These are phyloP conservation scores for Cucumis sativus DNA, from an alignment of 306 rosid species.

Conservation along the genomic window Cucumber_9930_V3 NC_026657.2:39530001-39530500, in stretches of 20 bases:
- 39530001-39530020: not conserved
- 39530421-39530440: not conserved
- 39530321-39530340: not conserved
- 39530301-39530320: not conserved
- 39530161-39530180: no score
- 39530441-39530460: not conserved
- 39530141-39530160: no score
- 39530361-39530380: not conserved
- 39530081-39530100: no score
- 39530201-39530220: no score
- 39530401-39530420: not conserved
- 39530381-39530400: not conserved
- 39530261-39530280: not conserved
- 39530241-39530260: not conserved
- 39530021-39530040: not conserved
- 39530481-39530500: not conserved
- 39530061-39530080: no score
- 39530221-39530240: no score
- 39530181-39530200: no score
- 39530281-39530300: not conserved
- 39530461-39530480: not conserved
- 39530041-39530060: no score
- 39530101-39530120: no score
- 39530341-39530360: not conserved
- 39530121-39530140: no score